These are phyloP conservation scores for Geosmithia putterillii DNA, from an alignment of 2,329 filamentous ascomycete genomes.

Conservation along the genomic window DNA sequence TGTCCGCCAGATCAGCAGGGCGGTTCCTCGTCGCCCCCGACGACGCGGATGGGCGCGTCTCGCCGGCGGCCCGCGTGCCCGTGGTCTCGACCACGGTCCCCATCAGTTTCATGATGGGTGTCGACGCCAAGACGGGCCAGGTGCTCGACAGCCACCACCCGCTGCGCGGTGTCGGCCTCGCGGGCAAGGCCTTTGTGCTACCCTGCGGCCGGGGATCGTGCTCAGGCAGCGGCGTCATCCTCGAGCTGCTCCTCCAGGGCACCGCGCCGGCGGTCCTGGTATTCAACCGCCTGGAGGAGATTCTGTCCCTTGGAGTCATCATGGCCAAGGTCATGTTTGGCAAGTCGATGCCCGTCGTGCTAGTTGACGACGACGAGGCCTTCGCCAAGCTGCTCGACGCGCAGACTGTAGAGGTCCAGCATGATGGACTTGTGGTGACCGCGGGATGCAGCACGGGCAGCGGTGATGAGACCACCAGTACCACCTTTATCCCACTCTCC, in stretches of 20 bases:
- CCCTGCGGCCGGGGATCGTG: slow-evolving; percentile 33
- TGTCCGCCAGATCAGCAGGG: too few relatives aligned
- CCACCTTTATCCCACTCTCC: too few relatives aligned
- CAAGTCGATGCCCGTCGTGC: slow-evolving; percentile 25
- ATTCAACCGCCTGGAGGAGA: slow-evolving; percentile 27
- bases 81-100: too few relatives aligned
- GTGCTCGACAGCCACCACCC: slow-evolving; percentile 31
- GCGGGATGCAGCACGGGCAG: too few relatives aligned
- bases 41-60: too few relatives aligned
- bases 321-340: slow-evolving; percentile 26
- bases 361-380: slow-evolving; percentile 7
- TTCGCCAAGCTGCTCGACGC: neutral
- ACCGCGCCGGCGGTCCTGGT: slow-evolving; percentile 24
- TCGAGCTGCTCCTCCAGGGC: slow-evolving; percentile 28
- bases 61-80: too few relatives aligned
- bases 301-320: slow-evolving; percentile 30
- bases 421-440: neutral
- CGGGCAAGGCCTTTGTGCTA: slow-evolving; percentile 24
- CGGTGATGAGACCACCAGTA: neutral
- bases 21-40: too few relatives aligned
- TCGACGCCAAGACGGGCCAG: too few relatives aligned
- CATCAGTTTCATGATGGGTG: too few relatives aligned
- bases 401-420: neutral
- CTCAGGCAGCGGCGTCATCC: slow-evolving; percentile 28
- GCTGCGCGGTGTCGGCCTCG: slow-evolving; percentile 17